Conservation (phyloP, 1,284 basidiomycete genomes). For the Puccinia sorghi region DNA sequence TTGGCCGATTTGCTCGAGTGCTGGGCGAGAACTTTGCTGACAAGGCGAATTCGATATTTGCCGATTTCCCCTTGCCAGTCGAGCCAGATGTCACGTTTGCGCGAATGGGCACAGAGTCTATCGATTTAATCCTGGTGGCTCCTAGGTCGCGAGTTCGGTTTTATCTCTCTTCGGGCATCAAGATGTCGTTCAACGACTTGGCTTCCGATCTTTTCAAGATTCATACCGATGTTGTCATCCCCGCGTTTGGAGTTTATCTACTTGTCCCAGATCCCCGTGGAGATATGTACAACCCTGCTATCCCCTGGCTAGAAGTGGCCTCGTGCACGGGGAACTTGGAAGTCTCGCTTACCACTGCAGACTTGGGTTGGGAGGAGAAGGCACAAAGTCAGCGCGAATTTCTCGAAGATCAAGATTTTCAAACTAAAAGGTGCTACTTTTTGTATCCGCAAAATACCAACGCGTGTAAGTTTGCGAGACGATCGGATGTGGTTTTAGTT, state of each 20-base stretch:
- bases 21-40: constrained; percentile 24
- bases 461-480: neutral
- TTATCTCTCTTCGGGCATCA: constrained; percentile 20
- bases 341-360: neutral
- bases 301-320: constrained; percentile 33
- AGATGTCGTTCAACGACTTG: constrained; percentile 27
- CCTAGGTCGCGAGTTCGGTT: constrained; percentile 23
- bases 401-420: constrained; percentile 25
- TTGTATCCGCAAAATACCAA: constrained; percentile 3
- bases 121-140: constrained; percentile 32
- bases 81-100: constrained; percentile 37
- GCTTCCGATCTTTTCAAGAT: constrained; percentile 28
- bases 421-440: constrained; percentile 29
- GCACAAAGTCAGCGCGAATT: constrained; percentile 27
- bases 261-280: constrained; percentile 30
- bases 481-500: neutral
- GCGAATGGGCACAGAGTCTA: constrained; percentile 11
- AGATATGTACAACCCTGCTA: constrained; percentile 18
- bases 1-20: neutral
- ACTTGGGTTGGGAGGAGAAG: constrained; percentile 25
- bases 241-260: constrained; percentile 26
- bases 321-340: constrained; percentile 33
- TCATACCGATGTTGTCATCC: constrained; percentile 4
- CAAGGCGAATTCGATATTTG: constrained; percentile 25
- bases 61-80: constrained; percentile 2